Evolutionary conservation across 2,329 filamentous ascomycete species (phyloP).

Genomic region (Cladosporium oxysporum): DNA sequence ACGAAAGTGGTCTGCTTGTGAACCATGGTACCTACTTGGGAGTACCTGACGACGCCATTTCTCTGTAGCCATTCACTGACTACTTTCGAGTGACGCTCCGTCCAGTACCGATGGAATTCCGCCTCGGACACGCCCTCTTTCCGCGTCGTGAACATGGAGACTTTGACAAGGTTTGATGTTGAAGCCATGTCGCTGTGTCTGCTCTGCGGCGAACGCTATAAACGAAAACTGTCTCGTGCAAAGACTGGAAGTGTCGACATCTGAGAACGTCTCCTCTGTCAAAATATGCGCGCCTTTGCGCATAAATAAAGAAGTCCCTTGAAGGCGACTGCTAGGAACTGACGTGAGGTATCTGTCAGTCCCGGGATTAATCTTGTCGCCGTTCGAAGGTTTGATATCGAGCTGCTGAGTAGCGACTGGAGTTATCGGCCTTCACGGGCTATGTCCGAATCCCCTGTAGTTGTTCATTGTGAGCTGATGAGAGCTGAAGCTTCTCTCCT

Average conservation of each 20-base stretch:
- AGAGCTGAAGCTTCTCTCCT: not conserved
- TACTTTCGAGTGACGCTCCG: conserved; percentile 23
- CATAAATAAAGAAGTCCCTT: not conserved
- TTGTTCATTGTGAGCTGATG: not conserved
- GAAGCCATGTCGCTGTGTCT: not conserved
- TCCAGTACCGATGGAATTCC: conserved; percentile 25
- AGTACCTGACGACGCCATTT: conserved; percentile 24
- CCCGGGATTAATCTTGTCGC: not conserved
- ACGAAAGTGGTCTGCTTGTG: not conserved
- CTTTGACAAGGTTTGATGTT: not conserved
- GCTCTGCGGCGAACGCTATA: not conserved
- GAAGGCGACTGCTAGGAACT: not conserved
- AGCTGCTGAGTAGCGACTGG: not conserved
- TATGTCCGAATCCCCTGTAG: not conserved
- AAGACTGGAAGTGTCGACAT: not conserved
- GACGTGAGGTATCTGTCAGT: not conserved
- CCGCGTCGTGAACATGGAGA: not conserved
- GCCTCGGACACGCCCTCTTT: conserved; percentile 21
- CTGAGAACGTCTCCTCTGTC: not conserved
- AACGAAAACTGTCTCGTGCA: not conserved
- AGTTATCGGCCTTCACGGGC: not conserved
- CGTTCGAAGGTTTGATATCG: not conserved
- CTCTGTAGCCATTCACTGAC: conserved; percentile 23
- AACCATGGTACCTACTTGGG: conserved; percentile 17
- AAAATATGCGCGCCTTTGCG: not conserved